A percentile compares a stretch with the other conserved stretches of the same genome.
Evolutionary conservation across 2,329 filamentous ascomycete genomes (phyloP).

Genomic region (Beauveria asiatica): DNA sequence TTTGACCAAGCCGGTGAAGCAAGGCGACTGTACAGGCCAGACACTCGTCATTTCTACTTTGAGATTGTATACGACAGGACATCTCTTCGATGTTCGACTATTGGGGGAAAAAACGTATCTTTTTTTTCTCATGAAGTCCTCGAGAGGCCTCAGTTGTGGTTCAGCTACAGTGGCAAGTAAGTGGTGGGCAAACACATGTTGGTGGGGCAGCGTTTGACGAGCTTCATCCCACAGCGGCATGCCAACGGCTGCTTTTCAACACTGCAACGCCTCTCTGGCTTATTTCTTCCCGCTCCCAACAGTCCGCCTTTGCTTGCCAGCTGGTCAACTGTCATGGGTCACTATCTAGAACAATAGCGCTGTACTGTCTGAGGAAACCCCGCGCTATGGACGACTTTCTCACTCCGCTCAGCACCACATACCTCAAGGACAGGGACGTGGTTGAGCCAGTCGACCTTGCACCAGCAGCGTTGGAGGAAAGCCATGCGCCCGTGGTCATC

Average conservation of each 20-base stretch:
- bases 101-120: neutral
- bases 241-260: neutral
- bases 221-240: neutral
- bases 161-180: no score
- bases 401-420: constrained; percentile 44
- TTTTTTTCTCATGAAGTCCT: neutral
- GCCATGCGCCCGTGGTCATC: constrained; percentile 6
- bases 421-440: constrained; percentile 32
- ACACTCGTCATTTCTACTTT: no score
- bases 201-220: constrained; percentile 7
- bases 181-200: neutral
- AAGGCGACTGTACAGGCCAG: no score
- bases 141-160: no score
- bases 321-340: neutral
- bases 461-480: neutral
- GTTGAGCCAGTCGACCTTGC: constrained; percentile 9
- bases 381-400: constrained; percentile 46
- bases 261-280: neutral
- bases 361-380: neutral
- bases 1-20: no score
- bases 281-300: neutral
- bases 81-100: no score
- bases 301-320: neutral
- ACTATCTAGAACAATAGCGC: neutral
- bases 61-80: no score